Base-by-base conservation (phyloP, 1,284 basidiomycete species). In the Sanghuangporus baumii region DNA sequence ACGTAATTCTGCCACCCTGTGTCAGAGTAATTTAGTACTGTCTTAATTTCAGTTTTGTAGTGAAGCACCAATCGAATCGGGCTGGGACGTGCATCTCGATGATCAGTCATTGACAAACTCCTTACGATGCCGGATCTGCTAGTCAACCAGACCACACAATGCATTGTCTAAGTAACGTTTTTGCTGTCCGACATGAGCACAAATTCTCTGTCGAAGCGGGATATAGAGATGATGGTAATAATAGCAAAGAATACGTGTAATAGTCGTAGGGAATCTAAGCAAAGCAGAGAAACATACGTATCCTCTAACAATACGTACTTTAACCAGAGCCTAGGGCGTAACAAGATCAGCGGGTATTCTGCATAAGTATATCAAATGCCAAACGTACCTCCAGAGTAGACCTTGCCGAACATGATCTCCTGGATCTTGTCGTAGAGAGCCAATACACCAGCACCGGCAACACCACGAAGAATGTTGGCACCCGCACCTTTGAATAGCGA, bases 381-480 rank as follows among this genome's bases (percentile, higher is more conserved):
- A 69, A 1, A 37, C 26, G 36, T 31, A 76, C 77, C 79, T 81
- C 91, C 93, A 71, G 92, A 88, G 88, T 95, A 96, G 78, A 95
- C 94, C 86, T 94, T 96, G 86, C 94, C 94, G 79, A 96, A 96
- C 81, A 94, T 79, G 71, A 94, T 74, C 74, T 89, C 78, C 78
- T 96, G 94, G 75, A 96, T 86, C 81, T 95, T 91, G 86, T 96
- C 93, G 78, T 94, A 94, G 66, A 96, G 81, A 48, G 94, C 94
- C 73, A 97, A 79, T 69, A 96, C 95, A 93, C 94, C 94, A 78
- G 95, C 94, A 81, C 94, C 95, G 73, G 94, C 95, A 74, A 96
- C 91, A 87, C 95, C 94, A 90, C 94, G 94, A 72, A 97, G 92
- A 71, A 96, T 95, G 84, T 97, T 96, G 77, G 94, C 94, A 85